These are phyloP conservation scores for Cercospora brassicicola DNA, from an alignment of 2,329 filamentous ascomycete species.

Conservation along the genomic window DNA sequence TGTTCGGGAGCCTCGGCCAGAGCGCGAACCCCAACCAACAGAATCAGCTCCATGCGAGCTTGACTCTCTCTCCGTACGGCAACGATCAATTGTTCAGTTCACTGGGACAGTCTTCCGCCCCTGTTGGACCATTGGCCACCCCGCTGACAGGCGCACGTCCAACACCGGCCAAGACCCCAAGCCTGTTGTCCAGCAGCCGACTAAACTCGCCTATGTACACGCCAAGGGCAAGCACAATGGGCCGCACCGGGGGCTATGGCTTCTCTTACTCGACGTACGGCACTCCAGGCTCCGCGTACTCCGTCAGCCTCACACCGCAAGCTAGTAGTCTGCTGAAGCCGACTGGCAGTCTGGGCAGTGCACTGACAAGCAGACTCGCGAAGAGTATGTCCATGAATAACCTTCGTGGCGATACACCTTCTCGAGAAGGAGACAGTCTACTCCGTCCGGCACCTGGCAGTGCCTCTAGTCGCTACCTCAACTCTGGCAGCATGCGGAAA, in stretches of 20 bases:
- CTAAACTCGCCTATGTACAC: constrained; percentile 74
- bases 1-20: constrained; percentile 53
- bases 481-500: constrained; percentile 78
- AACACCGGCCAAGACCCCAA: constrained; percentile 33
- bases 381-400: constrained; percentile 90
- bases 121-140: constrained; percentile 87
- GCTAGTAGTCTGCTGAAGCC: constrained; percentile 63
- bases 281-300: constrained; percentile 59
- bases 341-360: constrained; percentile 65
- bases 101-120: constrained; percentile 63
- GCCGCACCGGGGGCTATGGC: constrained; percentile 64
- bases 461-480: constrained; percentile 64
- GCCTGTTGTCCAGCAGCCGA: constrained; percentile 34
- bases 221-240: constrained; percentile 54
- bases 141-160: constrained; percentile 69
- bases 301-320: constrained; percentile 64
- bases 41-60: constrained; percentile 55
- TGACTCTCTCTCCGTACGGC: constrained; percentile 87
- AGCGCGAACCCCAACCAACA: constrained; percentile 51
- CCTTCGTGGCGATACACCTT: constrained; percentile 64
- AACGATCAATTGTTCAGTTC: constrained; percentile 81
- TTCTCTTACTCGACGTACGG: constrained; percentile 89
- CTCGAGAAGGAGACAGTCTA: constrained; percentile 79
- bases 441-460: constrained; percentile 64
- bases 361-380: constrained; percentile 56